Evolutionary conservation across 179 eudicot species (phyloP), one percentile per base, ranked within the genome.

Genomic region (Actinidia arguta): DNA sequence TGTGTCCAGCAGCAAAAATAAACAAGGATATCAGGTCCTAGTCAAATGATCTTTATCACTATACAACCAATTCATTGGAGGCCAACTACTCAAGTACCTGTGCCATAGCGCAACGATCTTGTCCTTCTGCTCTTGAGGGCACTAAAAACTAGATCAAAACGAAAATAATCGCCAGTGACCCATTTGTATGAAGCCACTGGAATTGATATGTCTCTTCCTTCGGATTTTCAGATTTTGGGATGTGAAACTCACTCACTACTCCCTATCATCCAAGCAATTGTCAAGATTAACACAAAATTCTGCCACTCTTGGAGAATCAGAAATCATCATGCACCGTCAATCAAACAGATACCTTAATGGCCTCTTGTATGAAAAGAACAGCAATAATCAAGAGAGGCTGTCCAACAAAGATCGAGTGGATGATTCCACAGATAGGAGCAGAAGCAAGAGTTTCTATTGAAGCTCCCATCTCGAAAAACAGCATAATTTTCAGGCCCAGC

Each of bases 381-480:
- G 89, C 64, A 68, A 89, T 89, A 50, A 90, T 90, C 89, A 88
- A 44, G n/a, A 90, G 79, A 72, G 93, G 93, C 81, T 90, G 93
- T 67, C 93, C 93, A 18, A 91, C 93, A 50, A 90, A 75, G 3
- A 90, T 79, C 24, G 93, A 50, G 27, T 90, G 93, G 58, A 90
- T 87, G 46, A 90, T 81, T 58, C 93, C 93, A 78, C 93, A 90
- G 3, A 90, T 82, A 76, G 91, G 91, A 51, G 93, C 88, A 22
- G 93, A 90, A 77, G 84, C 80, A 22, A 90, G 90, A 75, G 91
- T 88, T 78, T 90, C 90, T 1, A 85, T 82, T 12, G 91, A 90
- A 85, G 61, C 79, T 83, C 73, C 91, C 91, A 62, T 88, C 93
- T 90, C 50, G 61, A 55, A 70, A 12, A 52, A 75, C 44, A 73